A percentile compares a stretch with the other conserved stretches of the same genome.
These are phyloP conservation scores for Penicillium cinerascens DNA, from an alignment of 495 filamentous ascomycete genomes.

Conservation along the genomic window DNA sequence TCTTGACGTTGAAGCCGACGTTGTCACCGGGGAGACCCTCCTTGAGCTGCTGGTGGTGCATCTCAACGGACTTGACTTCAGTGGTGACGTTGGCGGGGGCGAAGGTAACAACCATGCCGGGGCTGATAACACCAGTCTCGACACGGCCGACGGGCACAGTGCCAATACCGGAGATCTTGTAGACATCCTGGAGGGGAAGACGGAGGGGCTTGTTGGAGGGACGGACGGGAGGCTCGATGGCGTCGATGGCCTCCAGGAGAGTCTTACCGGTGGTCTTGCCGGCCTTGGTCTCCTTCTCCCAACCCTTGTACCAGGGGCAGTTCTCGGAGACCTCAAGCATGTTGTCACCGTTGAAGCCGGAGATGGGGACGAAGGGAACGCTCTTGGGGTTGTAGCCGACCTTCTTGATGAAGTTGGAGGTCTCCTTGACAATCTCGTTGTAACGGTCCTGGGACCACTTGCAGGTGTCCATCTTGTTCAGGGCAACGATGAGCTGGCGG, in stretches of 20 bases:
- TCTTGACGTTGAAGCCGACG: constrained; percentile 99
- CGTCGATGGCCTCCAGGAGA: constrained; percentile 97
- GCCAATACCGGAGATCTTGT: constrained; percentile 99
- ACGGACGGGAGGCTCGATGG: constrained; percentile 89
- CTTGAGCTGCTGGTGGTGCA: constrained; percentile 99
- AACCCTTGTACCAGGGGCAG: constrained; percentile 99
- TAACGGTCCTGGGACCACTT: constrained; percentile 95
- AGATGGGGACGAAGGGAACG: constrained; percentile 99
- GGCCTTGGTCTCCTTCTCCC: constrained; percentile 98
- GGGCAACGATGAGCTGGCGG: constrained; percentile 99
- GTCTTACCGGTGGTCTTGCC: constrained; percentile 92
- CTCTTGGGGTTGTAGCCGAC: constrained; percentile 99
- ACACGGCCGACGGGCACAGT: constrained; percentile 99
- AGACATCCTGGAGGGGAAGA: constrained; percentile 99
- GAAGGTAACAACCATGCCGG: constrained; percentile 88
- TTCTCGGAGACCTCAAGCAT: constrained; percentile 91
- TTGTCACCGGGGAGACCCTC: constrained; percentile 99
- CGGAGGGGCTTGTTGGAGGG: constrained; percentile 87
- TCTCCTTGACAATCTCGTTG: constrained; percentile 99
- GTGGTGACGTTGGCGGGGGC: constrained; percentile 98
- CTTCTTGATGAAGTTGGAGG: constrained; percentile 99
- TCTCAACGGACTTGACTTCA: constrained; percentile 99
- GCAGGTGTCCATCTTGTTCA: constrained; percentile 99
- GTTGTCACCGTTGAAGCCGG: constrained; percentile 99
- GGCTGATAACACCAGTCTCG: constrained; percentile 96